Conservation (phyloP, 441 rosid genomes). For the Eutrema salsugineum region DNA sequence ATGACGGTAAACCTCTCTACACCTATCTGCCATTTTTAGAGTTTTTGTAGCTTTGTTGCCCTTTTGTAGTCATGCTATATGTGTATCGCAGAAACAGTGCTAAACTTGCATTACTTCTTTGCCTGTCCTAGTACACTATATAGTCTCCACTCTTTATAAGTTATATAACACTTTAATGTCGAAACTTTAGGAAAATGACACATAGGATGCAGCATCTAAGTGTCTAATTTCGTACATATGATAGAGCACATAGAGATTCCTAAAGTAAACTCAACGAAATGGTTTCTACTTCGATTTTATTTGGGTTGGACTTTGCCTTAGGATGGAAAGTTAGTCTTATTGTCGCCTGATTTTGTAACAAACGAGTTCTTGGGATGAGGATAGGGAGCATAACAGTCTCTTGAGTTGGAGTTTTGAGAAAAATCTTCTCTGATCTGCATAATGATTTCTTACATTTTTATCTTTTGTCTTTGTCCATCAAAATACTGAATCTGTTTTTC, state of each 20-base stretch:
- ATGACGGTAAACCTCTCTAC: conserved; percentile 58
- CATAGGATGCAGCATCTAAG: background rate
- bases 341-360: background rate
- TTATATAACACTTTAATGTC: background rate
- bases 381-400: background rate
- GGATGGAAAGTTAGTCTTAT: background rate
- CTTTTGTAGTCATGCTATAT: background rate
- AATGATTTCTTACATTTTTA: background rate
- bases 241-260: background rate
- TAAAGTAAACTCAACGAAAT: background rate
- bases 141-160: background rate
- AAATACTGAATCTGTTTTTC: conserved; percentile 21
- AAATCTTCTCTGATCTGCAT: background rate
- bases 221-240: background rate
- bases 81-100: background rate
- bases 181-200: background rate
- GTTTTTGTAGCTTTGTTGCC: background rate
- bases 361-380: background rate
- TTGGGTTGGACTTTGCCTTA: background rate
- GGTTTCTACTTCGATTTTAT: background rate
- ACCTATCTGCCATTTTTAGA: background rate
- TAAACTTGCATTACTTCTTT: background rate
- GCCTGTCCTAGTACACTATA: background rate
- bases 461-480: background rate
- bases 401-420: background rate